These are phyloP conservation scores for Zalaria obscura DNA, from an alignment of 2,329 filamentous ascomycete genomes.

Conservation along the genomic window DNA sequence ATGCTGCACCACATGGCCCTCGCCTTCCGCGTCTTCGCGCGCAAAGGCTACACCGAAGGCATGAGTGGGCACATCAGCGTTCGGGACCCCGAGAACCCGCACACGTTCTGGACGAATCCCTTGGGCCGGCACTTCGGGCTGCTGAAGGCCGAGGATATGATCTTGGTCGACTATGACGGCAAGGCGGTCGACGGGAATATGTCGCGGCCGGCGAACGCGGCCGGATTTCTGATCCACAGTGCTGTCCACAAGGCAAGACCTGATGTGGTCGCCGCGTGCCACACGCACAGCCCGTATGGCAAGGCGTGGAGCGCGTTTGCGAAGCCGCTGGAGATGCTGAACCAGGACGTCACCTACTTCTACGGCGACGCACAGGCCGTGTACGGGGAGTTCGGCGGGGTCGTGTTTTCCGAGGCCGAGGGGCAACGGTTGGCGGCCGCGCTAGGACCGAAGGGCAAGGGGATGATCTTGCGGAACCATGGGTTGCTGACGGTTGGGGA, in stretches of 20 bases:
- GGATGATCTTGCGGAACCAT: constrained; percentile 55
- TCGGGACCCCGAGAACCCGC: constrained; percentile 47
- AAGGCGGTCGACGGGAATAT: constrained; percentile 49
- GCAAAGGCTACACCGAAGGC: constrained; percentile 53
- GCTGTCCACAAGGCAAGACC: constrained; percentile 54
- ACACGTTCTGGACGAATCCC: constrained; percentile 56
- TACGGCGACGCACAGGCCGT: constrained; percentile 45
- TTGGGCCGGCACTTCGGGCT: constrained; percentile 51
- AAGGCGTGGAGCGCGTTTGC: constrained; percentile 56
- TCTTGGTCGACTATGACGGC: constrained; percentile 50
- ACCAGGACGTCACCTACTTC: constrained; percentile 51
- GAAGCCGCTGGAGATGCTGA: constrained; percentile 54
- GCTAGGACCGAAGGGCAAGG: constrained; percentile 47
- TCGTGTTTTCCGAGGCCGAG: constrained; percentile 50
- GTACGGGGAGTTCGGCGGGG: constrained; percentile 43
- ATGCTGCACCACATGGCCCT: constrained; percentile 50
- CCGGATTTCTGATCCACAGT: constrained; percentile 56
- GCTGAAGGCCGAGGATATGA: constrained; percentile 51
- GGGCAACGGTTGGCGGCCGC: constrained; percentile 49
- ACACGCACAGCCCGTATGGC: constrained; percentile 52
- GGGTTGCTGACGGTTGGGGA: constrained; percentile 55
- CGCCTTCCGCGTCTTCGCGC: constrained; percentile 54
- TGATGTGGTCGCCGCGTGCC: constrained; percentile 53
- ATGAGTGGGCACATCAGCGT: constrained; percentile 56
- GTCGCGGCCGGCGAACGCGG: constrained; percentile 46